A percentile compares a stretch with the other conserved stretches of the same genome.
These are phyloP conservation scores for Quercus tomentella DNA, from an alignment of 331 rosid species.

Conservation along the genomic window DNA sequence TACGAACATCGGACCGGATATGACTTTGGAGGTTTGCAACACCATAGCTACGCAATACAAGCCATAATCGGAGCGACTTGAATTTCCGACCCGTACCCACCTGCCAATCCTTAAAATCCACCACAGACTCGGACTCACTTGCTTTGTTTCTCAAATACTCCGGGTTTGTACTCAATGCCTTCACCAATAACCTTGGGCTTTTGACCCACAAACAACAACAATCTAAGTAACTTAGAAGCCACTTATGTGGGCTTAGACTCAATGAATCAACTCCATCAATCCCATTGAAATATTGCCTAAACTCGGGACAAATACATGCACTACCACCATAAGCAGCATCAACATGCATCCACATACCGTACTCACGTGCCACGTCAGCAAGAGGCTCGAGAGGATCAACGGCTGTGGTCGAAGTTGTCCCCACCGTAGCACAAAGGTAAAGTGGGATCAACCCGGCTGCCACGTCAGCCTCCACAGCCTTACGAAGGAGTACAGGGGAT, in stretches of 20 bases:
- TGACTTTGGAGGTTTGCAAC: conserved; percentile 39
- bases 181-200: conserved; percentile 19
- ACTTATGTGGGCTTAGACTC: conserved; percentile 61
- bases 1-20: conserved; percentile 34
- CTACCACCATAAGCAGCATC: conserved; percentile 71
- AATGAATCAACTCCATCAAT: conserved; percentile 42
- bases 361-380: conserved; percentile 35
- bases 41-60: conserved; percentile 51
- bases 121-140: conserved; percentile 42
- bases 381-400: conserved; percentile 40
- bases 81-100: conserved; percentile 49
- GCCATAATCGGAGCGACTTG: conserved; percentile 35
- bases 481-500: conserved; percentile 22
- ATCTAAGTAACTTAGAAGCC: conserved; percentile 48
- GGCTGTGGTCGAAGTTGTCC: conserved; percentile 50
- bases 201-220: conserved; percentile 65
- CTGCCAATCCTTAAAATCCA: conserved; percentile 65
- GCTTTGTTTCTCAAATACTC: conserved; percentile 39
- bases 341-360: conserved; percentile 56
- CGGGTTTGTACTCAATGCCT: conserved; percentile 35
- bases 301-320: conserved; percentile 59
- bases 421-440: conserved; percentile 48
- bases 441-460: conserved; percentile 45
- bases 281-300: conserved; percentile 38
- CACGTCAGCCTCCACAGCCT: conserved; percentile 28